Conservation (phyloP, 2,329 filamentous ascomycete species). For the Alternaria gansuensis region DNA sequence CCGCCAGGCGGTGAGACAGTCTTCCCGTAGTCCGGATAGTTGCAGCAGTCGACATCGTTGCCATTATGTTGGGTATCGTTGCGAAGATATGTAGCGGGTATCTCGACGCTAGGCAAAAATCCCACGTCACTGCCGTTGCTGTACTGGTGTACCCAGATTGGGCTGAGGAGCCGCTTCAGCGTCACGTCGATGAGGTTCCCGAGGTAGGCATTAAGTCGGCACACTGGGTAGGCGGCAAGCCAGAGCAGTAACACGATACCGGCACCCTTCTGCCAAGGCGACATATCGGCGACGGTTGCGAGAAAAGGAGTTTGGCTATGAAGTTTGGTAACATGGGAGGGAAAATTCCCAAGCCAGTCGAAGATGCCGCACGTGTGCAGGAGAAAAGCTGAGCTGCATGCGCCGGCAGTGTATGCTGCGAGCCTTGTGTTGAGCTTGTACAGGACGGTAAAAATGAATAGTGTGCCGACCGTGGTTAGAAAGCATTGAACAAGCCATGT, state of each 20-base stretch:
- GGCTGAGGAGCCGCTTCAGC: conserved; percentile 17
- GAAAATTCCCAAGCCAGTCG: conserved; percentile 20
- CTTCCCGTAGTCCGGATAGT: background rate
- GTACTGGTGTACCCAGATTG: conserved; percentile 29
- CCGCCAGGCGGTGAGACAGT: background rate
- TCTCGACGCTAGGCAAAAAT: conserved; percentile 30
- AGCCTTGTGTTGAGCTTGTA: conserved; percentile 30
- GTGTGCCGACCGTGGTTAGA: conserved; percentile 17
- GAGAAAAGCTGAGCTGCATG: conserved; percentile 30
- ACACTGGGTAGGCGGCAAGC: conserved; percentile 33
- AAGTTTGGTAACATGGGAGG: background rate
- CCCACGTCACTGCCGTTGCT: conserved; percentile 24
- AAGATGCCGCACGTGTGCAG: conserved; percentile 29
- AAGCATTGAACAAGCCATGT: conserved; percentile 18
- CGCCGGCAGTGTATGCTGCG: conserved; percentile 28
- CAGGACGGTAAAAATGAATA: conserved; percentile 26
- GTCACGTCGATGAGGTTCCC: conserved; percentile 8
- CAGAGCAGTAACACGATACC: conserved; percentile 26
- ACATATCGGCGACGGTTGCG: conserved; percentile 10
- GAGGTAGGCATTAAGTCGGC: conserved; percentile 26
- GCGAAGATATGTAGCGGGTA: conserved; percentile 16
- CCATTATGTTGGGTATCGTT: background rate
- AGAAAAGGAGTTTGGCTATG: background rate
- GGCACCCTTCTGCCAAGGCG: conserved; percentile 29
- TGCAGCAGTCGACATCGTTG: background rate